Base-by-base conservation (phyloP, 2,329 filamentous ascomycete species). In the Arthrobotrys pseudoclavata region DNA sequence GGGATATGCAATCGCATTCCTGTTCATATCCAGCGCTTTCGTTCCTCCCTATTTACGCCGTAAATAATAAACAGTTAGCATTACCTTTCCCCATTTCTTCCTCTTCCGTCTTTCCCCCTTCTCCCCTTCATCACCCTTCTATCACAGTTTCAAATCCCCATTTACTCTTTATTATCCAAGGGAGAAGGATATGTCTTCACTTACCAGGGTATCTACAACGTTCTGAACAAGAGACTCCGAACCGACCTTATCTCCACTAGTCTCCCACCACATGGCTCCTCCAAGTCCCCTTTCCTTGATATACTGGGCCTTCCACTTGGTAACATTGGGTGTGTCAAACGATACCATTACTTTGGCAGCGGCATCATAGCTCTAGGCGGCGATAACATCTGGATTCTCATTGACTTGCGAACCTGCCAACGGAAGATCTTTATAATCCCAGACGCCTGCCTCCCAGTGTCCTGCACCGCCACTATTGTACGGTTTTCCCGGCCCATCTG, bases 221-320 rank as follows among this genome's bases (percentile, higher is more conserved):
- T 20, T 13, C 34, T 70, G 66, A n/a, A 76, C 66, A 15, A 76
- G 34, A n/a, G 72, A 76, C 10, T 69, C 72, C 6, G 55, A 3
- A 15, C 72, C 66, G 29, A 70, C 45, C 82, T 90, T 90, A 83
- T 97, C 95, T 0, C 89, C 90, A 81, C 91, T 95, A 81, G 90
- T 93, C 85, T 97, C 95, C 92, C 92, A 96, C 94, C 94, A 98
- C 95, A 98, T 98, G n/a, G 88, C 93, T 15, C 95, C 95, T 1
- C 94, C 94, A 0, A 97, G 87, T 0, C 88, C 86, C 48, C 87
- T 85, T 24, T 87, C 83, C 82, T 86, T 88, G 82, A 97, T 89
- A 83, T 90, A 97, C 7, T 88, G 85, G 0, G 90, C 89, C 86
- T 97, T 98, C 80, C 84, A 83, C 80, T 86, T 85, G 3, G 90